phyloP scores from a whole-genome alignment of 768 basidiomycete species.

The Serendipita vermifera region DNA sequence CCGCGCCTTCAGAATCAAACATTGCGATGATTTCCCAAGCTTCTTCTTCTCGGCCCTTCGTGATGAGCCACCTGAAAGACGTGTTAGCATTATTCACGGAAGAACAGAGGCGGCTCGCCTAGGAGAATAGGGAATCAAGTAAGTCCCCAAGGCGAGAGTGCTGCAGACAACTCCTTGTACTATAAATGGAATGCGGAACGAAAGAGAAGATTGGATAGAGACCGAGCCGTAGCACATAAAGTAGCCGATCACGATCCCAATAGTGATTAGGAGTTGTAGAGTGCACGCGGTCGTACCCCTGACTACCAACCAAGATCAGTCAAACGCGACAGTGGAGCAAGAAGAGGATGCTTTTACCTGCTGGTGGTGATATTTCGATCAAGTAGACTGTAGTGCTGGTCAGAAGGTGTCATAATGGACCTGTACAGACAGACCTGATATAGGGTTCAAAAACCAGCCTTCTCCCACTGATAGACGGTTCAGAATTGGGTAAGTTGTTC shows the following conservation, averaged over 20 bases:
- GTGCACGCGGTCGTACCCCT: conserved; percentile 31
- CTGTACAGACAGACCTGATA: conserved; percentile 21
- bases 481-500: background rate
- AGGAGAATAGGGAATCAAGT: conserved; percentile 29
- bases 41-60: conserved; percentile 26
- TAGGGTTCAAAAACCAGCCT: conserved; percentile 33
- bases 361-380: conserved; percentile 16
- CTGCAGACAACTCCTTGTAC: conserved; percentile 24
- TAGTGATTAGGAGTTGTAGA: conserved; percentile 32
- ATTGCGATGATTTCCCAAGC: conserved; percentile 17
- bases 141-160: conserved; percentile 22
- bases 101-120: no score
- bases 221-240: conserved; percentile 31
- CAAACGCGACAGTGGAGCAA: conserved; percentile 23
- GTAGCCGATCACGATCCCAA: conserved; percentile 30
- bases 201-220: conserved; percentile 21
- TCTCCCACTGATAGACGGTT: conserved; percentile 24
- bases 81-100: no score
- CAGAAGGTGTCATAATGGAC: background rate
- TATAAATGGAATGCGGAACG: conserved; percentile 30
- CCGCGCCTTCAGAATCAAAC: background rate
- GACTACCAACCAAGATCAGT: conserved; percentile 31
- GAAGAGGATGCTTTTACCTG: conserved; percentile 4
- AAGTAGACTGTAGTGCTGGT: conserved; percentile 14
- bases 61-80: conserved; percentile 31